Evolutionary conservation across 31 red algal species (phyloP).

Genomic region (Odonthalia washingtoniensis): DNA sequence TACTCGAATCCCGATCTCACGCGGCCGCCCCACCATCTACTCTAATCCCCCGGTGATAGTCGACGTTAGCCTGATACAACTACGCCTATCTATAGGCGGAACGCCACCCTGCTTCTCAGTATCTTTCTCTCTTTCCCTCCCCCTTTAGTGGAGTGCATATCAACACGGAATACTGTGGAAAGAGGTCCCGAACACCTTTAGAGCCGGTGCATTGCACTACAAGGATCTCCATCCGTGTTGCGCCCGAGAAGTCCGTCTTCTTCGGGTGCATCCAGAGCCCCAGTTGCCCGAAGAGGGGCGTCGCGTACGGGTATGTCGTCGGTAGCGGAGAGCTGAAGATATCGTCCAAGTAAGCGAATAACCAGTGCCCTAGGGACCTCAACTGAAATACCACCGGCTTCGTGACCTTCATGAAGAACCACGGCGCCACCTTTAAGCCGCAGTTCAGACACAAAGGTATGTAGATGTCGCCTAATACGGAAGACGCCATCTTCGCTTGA

Average conservation of each 20-base stretch:
- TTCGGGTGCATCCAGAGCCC: slow-evolving; percentile 27
- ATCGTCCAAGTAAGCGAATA: slow-evolving; percentile 35
- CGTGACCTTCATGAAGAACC: slow-evolving; percentile 39
- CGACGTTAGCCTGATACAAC: too few relatives aligned
- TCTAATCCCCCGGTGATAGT: too few relatives aligned
- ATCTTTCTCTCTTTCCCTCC: too few relatives aligned
- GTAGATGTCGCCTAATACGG: slow-evolving; percentile 14
- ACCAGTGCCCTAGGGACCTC: not conserved
- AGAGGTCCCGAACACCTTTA: too few relatives aligned
- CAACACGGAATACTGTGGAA: too few relatives aligned
- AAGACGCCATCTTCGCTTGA: slow-evolving; percentile 26
- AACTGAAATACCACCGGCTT: slow-evolving; percentile 36
- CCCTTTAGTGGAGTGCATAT: too few relatives aligned
- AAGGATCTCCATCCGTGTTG: slow-evolving; percentile 18
- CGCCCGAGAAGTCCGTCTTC: slow-evolving; percentile 41
- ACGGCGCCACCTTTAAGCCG: slow-evolving; percentile 4
- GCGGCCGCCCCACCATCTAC: too few relatives aligned
- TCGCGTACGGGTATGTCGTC: not conserved
- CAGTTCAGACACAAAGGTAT: slow-evolving; percentile 34
- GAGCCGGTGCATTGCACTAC: too few relatives aligned
- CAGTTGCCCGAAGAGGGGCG: slow-evolving; percentile 11
- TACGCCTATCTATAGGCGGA: too few relatives aligned
- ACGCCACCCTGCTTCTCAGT: too few relatives aligned
- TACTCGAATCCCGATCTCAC: too few relatives aligned
- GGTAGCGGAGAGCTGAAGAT: slow-evolving; percentile 7